Evolutionary conservation across 2,329 filamentous ascomycete genomes (phyloP), one percentile per base, ranked within the genome.

Genomic region (Aspergillus brasiliensis): DNA sequence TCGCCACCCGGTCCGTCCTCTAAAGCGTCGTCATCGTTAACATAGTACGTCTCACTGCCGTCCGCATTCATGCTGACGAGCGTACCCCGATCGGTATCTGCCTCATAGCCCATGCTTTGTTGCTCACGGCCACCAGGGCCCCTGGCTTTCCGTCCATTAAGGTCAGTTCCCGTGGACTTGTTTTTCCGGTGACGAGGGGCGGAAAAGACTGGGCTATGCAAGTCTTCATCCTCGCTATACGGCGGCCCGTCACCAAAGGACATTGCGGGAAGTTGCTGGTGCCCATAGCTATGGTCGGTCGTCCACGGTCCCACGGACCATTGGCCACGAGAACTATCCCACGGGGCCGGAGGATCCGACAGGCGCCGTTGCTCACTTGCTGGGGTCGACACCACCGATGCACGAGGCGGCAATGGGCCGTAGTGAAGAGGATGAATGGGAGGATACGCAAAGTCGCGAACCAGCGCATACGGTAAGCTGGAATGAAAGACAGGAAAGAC

Each of bases 391-490:
- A 90, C 83, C 59, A 88, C 89, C 0, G 92, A 96, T 8, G 87
- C 67, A 48, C 64, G 83, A n/a, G 87, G 86, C 56, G 89, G 89
- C 15, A 91, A 88, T n/a, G 94, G 91, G 1, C 95, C 95, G 82
- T 97, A 97, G 80, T 98, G 95, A 76, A 97, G 83, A 46, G 91
- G 92, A 75, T 98, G 91, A 57, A 84, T 83, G 25, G 85, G 74
- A 31, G 91, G 87, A 74, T 98, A 99, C 67, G 95, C 95, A 79
- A 98, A 99, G 82, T 99, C 95, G 71, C 95, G 90, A 65, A 99
- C 93, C 47, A 91, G 83, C n/a, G 92, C 88, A 75, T 97, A 97
- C 6, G 91, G 78, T 17, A 97, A 85, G 73, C 88, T 96, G 60
- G 92, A 95, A 69, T 92, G 89, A 76, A 92, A 95, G 69, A 90